These are phyloP conservation scores for Fomitopsis palustris DNA, from an alignment of 1,284 basidiomycete species.

Conservation along the genomic window DNA sequence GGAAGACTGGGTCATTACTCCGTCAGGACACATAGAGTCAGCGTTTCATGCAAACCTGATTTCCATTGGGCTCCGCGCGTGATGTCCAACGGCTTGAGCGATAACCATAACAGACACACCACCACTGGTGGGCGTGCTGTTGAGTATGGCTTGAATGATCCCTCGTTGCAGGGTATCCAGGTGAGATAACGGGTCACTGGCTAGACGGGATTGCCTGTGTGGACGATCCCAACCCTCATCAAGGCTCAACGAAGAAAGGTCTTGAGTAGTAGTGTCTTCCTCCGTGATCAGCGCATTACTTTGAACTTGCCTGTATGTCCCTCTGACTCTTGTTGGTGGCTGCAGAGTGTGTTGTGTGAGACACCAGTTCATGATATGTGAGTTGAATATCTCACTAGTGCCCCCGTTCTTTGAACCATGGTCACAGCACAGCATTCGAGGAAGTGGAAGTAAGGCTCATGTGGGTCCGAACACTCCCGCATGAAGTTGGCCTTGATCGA, in stretches of 20 bases:
- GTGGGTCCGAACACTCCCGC: conserved; percentile 45
- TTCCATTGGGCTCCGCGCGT: conserved; percentile 32
- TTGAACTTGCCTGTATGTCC: neutral
- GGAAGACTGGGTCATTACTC: neutral
- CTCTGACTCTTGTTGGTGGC: neutral
- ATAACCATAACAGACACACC: conserved; percentile 58
- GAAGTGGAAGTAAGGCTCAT: conserved; percentile 58
- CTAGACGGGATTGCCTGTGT: neutral
- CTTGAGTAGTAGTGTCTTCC: neutral
- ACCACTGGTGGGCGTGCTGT: conserved; percentile 18
- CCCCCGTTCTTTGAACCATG: conserved; percentile 31
- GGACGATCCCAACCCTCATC: neutral
- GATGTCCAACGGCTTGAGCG: conserved; percentile 41
- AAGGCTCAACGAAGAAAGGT: neutral
- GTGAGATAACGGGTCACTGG: conserved; percentile 46
- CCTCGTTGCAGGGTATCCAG: conserved; percentile 60
- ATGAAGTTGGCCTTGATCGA: conserved; percentile 44
- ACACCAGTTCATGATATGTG: neutral
- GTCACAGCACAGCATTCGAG: conserved; percentile 49
- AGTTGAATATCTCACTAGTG: conserved; percentile 17
- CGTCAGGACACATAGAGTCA: neutral
- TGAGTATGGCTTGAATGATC: conserved; percentile 60
- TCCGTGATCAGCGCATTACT: neutral
- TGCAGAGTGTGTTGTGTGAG: neutral
- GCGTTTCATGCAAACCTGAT: conserved; percentile 41